These are phyloP conservation scores for Botrytis fabae DNA, from an alignment of 2,329 filamentous ascomycete genomes.

Conservation along the genomic window DNA sequence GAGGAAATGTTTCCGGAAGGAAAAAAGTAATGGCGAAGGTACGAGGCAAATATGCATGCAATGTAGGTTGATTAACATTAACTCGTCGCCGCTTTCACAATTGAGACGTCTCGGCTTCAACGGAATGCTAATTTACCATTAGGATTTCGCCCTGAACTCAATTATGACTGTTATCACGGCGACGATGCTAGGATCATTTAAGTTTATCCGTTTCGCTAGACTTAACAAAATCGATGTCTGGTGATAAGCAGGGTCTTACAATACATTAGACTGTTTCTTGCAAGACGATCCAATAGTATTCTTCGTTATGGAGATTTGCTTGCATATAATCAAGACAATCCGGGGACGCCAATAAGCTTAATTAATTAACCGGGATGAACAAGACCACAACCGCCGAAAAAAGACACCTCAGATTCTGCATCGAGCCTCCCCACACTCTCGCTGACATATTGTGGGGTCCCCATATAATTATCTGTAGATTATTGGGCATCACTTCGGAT, in stretches of 20 bases:
- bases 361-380: conserved; percentile 2
- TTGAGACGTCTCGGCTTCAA: neutral
- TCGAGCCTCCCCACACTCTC: conserved; percentile 3
- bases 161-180: neutral
- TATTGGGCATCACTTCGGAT: conserved; percentile 1
- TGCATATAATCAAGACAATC: conserved; percentile 8
- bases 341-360: conserved; percentile 15
- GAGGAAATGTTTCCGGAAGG: neutral
- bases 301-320: neutral
- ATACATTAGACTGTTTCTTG: neutral
- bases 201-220: neutral
- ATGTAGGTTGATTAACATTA: neutral
- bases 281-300: neutral
- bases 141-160: neutral
- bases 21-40: conserved; percentile 14
- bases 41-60: neutral
- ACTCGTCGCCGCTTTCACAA: neutral
- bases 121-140: neutral
- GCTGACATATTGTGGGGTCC: conserved; percentile 20
- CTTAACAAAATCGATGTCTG: neutral
- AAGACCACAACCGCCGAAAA: conserved; percentile 10
- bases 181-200: neutral
- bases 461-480: neutral
- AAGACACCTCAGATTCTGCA: conserved; percentile 6
- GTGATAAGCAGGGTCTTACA: conserved; percentile 4